These are phyloP conservation scores for Chrysoporthe austroafricana DNA, from an alignment of 2,329 filamentous ascomycete genomes.

Conservation along the genomic window DNA sequence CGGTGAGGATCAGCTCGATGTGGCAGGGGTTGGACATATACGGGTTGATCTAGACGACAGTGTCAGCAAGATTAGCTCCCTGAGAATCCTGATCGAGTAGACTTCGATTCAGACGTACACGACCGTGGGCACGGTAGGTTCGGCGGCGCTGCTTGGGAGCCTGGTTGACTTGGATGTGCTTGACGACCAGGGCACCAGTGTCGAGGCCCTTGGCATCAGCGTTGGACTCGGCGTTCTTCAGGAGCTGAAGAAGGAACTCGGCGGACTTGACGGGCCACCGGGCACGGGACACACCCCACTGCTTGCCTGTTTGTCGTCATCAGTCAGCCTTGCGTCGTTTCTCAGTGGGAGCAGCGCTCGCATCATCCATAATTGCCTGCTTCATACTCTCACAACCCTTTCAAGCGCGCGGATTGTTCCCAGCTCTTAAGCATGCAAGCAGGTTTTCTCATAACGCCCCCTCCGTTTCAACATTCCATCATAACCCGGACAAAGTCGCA, in stretches of 20 bases:
- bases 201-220: constrained; percentile 97
- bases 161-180: constrained; percentile 99
- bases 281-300: constrained; percentile 96
- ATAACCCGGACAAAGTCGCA: not conserved
- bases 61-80: constrained; percentile 34
- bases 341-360: not conserved
- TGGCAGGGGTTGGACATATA: constrained; percentile 99
- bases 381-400: not conserved
- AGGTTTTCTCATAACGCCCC: not conserved
- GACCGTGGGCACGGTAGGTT: constrained; percentile 99
- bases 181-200: constrained; percentile 95
- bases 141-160: constrained; percentile 98
- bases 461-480: not conserved
- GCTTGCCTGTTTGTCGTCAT: constrained; percentile 72
- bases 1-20: constrained; percentile 99
- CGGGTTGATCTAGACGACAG: constrained; percentile 84
- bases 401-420: not conserved
- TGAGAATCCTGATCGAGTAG: not conserved
- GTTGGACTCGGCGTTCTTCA: constrained; percentile 97
- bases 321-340: constrained; percentile 5
- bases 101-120: constrained; percentile 69
- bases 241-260: constrained; percentile 94
- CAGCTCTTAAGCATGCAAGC: not conserved
- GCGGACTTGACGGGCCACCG: constrained; percentile 99
- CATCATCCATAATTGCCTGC: not conserved